Evolutionary conservation across 805 yeast genomes (phyloP), one percentile per base, ranked within the genome.

Genomic region (Candida pseudofarinosa): DNA sequence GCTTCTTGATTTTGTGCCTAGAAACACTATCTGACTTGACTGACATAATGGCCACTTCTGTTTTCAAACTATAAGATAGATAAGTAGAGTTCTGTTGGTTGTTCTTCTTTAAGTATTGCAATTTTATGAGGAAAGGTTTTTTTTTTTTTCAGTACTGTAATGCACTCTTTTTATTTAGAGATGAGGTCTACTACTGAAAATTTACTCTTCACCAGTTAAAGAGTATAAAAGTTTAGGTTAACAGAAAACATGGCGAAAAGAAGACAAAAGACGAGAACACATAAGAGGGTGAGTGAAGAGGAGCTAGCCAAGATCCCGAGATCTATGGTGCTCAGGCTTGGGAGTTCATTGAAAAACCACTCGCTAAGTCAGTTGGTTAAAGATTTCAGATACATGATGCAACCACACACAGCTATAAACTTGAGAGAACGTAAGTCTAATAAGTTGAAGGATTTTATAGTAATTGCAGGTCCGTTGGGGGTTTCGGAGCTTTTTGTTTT

Each of bases 391-490:
- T 77, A 78, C 47, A 79, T 89, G 50, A 89, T 93, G 97, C 93
- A 88, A 60, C 99, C 99, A 12, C 95, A 91, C 57, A 93, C 99
- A 2, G 97, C 98, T 10, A 81, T 88, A 55, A 85, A 81, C 51
- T 74, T 93, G 45, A 76, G 83, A 50, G 99, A 93, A 65, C 74
- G 98, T 39, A 88, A 87, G 59, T 73, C 87, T 33, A 93, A 93
- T 64, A 86, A 82, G 58, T 72, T 93, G 51, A 88, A 85, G 62
- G 99, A 91, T 66, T 93, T 85, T 54, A 78, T 90, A n/a, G 96
- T 88, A n/a, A 90, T 93, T 97, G 87, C 97, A 32, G 98, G 98
- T 4, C 98, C 98, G 12, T 71, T 93, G 35, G 96, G 96, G 19
- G 96, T 93, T 17, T 76, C 91, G 4, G 96, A 91, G 65, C 65